Evolutionary conservation across 2,329 filamentous ascomycete species (phyloP), one percentile per base, ranked within the genome.

Genomic region (Pseudogymnoascus sp.): DNA sequence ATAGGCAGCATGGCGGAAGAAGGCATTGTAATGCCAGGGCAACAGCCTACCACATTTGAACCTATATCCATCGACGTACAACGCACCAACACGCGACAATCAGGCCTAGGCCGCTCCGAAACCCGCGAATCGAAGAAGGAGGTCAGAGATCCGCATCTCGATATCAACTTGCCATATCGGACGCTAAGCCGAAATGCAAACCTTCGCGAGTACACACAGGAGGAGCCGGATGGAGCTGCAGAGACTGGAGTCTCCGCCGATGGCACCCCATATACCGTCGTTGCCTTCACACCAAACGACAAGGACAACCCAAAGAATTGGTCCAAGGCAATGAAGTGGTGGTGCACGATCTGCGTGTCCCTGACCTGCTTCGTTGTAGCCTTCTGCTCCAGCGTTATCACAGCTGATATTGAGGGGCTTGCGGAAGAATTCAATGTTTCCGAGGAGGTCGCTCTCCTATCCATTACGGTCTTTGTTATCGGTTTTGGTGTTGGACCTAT

Each of bases 291-390:
- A 3, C 80, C 86, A 2, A 77, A 85, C 62, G 90, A 94, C 71
- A 82, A 84, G 0, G 88, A 86, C 65, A 93, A 93, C 69, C 90
- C 90, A 0, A 93, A 93, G 79, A 94, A 93, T 73, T 94, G 89
- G 89, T 84, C 81, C 61, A 91, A 90, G 73, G 77, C 75, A 1
- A 87, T 78, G 73, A 94, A 92, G 74, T 93, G 90, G 89, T 90
- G 87, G 69, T 87, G 84, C 70, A 96, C 91, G 22, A 91, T 95
- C 87, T 85, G 90, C 14, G 90, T 96, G 0, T 88, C 91, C 1
- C 65, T 83, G 20, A 89, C 87, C 1, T 90, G 87, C 69, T 90
- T 91, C 70, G 86, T 89, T 39, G 87, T 90, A 47, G 86, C 87
- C 0, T 65, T 65, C 30, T 30, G 79, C 22, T 90, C 86, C 57